Evolutionary conservation across 2,329 filamentous ascomycete species (phyloP), one percentile per base, ranked within the genome.

Genomic region (Fusarium guadeloupense): DNA sequence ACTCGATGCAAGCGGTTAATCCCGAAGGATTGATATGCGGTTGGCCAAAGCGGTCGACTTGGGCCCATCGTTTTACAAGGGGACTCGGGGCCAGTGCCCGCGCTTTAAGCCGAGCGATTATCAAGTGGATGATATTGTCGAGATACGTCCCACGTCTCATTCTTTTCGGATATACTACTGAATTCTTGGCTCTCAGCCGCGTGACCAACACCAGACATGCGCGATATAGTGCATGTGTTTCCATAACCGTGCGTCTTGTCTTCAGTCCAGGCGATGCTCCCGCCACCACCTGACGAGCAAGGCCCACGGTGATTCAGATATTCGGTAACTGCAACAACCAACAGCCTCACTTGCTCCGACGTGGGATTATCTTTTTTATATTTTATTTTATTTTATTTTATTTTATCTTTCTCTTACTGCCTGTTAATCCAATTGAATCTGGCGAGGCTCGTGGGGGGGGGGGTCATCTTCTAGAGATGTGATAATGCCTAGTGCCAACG

Each of bases 151-250:
- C 30, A 56, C 26, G 35, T 31, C 51, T 17, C 39, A 20, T 40
- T 40, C 23, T 40, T 26, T 26, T 9, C 25, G 25, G 25, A 26
- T 26, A 9, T 26, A 31, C 4, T 12, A 28, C 26, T 28, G 26
- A 28, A 28, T 28, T 28, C 26, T 28, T 28, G 26, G 26, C 28
- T n/a, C 12, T 26, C 13, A 42, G 28, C 48, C 33, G 38, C 25
- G 28, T 45, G 16, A 23, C 46, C 28, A 37, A 42, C 12, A 23
- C 13, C 31, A 50, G 13, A 41, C 9, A 26, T 53, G 54, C 53
- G 54, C 45, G 54, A 58, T 59, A 58, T 58, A 52, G 25, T n/a
- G 21, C 37, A 20, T 25, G 28, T 28, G 42, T n/a, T 31, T 52
- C 33, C 44, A 58, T 44, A 34, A 58, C 35, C 33, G n/a, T 42